Conservation (phyloP, 306 rosid genomes). For the Gynostemma pentaphyllum region DNA sequence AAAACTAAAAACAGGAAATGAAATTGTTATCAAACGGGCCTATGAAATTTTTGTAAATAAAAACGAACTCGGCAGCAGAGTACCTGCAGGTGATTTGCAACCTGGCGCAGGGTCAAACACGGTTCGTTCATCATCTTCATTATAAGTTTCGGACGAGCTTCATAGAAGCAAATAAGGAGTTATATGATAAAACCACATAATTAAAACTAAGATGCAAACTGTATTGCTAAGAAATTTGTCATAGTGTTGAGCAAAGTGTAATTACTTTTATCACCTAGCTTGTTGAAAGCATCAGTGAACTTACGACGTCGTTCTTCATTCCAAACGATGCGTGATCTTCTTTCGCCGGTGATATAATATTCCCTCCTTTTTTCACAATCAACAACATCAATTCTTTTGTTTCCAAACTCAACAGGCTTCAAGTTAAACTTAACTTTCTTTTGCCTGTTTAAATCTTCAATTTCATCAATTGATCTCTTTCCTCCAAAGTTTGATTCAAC, state of each 20-base stretch:
- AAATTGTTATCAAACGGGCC: too few relatives aligned
- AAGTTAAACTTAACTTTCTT: constrained; percentile 9
- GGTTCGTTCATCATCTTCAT: constrained; percentile 24
- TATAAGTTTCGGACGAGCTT: constrained; percentile 35
- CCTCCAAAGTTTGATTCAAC: background rate
- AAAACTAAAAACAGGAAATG: too few relatives aligned
- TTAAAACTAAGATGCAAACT: background rate
- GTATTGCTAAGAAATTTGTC: background rate
- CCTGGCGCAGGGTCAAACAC: constrained; percentile 27
- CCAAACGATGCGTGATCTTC: constrained; percentile 25
- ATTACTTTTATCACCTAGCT: constrained; percentile 31
- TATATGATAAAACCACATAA: background rate
- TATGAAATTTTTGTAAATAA: background rate
- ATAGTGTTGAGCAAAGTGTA: background rate
- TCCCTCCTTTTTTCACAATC: background rate
- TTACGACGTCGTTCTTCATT: constrained; percentile 22
- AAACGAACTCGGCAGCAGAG: constrained; percentile 4
- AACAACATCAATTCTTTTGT: background rate
- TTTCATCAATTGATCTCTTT: constrained; percentile 4
- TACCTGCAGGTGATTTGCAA: constrained; percentile 58
- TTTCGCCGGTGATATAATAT: background rate
- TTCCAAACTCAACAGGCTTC: background rate
- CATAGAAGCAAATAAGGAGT: constrained; percentile 10
- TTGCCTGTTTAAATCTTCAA: background rate
- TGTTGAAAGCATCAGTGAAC: constrained; percentile 25